phyloP scores from a whole-genome alignment of 1,139 yeast genomes.

The Lodderomyces theae region DNA sequence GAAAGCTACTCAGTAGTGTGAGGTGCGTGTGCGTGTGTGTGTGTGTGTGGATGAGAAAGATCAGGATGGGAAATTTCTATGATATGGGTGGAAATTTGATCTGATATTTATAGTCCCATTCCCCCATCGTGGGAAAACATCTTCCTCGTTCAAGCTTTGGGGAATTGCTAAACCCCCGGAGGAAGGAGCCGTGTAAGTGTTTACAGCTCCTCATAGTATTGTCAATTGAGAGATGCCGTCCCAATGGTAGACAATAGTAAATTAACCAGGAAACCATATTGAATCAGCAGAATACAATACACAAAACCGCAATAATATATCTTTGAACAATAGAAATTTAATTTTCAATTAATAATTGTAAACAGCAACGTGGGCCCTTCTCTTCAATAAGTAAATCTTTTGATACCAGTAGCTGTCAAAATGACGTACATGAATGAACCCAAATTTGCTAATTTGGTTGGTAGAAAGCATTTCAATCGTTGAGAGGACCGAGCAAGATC shows the following conservation, averaged over 20 bases:
- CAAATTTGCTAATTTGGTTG: too few relatives aligned
- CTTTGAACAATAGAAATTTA: neutral
- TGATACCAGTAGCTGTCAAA: too few relatives aligned
- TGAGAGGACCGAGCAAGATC: too few relatives aligned
- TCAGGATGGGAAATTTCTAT: neutral
- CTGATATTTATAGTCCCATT: neutral
- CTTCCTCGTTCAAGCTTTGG: too few relatives aligned
- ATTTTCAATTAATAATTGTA: too few relatives aligned
- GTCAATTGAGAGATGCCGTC: neutral
- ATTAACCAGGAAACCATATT: neutral
- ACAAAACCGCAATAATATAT: neutral
- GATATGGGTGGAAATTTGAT: neutral
- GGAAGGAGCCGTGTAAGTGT: too few relatives aligned
- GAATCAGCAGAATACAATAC: neutral
- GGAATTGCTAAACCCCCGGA: too few relatives aligned
- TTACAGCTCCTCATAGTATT: neutral
- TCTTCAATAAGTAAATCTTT: too few relatives aligned
- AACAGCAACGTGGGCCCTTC: constrained; percentile 2
- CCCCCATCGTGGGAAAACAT: neutral
- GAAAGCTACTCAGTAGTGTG: too few relatives aligned
- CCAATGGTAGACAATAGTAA: neutral
- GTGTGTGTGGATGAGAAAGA: neutral
- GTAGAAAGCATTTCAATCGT: too few relatives aligned
- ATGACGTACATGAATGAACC: neutral
- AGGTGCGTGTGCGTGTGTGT: too few relatives aligned